Conservation (phyloP, 2,329 filamentous ascomycete genomes). For the Phialocephala subalpina region DNA sequence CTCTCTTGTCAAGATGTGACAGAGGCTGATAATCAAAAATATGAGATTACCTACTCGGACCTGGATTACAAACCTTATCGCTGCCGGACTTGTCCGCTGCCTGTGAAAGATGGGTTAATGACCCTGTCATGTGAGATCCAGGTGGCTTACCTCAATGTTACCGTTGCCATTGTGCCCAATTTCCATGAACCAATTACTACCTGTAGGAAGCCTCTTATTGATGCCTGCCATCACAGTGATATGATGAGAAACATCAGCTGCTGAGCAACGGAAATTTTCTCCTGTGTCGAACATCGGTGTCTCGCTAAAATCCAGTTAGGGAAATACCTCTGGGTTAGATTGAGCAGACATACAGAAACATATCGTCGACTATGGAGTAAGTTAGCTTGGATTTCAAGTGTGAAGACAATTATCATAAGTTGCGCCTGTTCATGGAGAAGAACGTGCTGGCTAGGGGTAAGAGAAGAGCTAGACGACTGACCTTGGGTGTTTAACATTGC, state of each 20-base stretch:
- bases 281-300: slow-evolving; percentile 15
- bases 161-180: slow-evolving; percentile 63
- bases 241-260: slow-evolving; percentile 55
- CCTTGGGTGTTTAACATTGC: slow-evolving; percentile 37
- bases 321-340: slow-evolving; percentile 15
- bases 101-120: slow-evolving; percentile 5
- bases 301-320: neutral
- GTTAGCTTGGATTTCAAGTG: neutral
- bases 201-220: slow-evolving; percentile 56
- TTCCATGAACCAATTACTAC: slow-evolving; percentile 60
- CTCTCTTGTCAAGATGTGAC: neutral
- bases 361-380: slow-evolving; percentile 58
- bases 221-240: slow-evolving; percentile 51
- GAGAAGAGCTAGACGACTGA: slow-evolving; percentile 8
- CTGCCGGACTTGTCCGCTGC: neutral
- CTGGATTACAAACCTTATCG: slow-evolving; percentile 46
- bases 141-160: slow-evolving; percentile 49
- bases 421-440: too few relatives aligned
- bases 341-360: slow-evolving; percentile 54
- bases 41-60: slow-evolving; percentile 48
- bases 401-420: too few relatives aligned
- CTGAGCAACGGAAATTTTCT: slow-evolving; percentile 17
- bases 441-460: too few relatives aligned
- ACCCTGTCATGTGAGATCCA: neutral
- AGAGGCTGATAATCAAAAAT: neutral